Evolutionary conservation across 169 alveolate genomes (phyloP).

Genomic region (Plasmodium knowlesi): DNA sequence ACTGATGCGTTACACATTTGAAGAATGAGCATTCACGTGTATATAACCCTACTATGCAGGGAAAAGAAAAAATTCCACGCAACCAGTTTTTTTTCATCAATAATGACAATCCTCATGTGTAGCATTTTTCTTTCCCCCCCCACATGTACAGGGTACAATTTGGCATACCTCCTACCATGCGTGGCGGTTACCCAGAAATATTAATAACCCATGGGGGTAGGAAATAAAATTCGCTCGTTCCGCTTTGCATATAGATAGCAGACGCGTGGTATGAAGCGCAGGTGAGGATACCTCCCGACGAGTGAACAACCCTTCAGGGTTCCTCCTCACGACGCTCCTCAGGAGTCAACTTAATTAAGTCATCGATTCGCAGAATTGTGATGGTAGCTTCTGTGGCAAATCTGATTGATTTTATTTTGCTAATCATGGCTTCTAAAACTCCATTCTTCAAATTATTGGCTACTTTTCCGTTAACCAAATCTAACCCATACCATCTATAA

Average conservation of each 20-base stretch:
- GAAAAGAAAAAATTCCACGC: background rate
- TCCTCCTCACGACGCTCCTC: conserved; percentile 90
- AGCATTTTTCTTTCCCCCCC: background rate
- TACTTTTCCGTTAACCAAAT: conserved; percentile 94
- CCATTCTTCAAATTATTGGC: conserved; percentile 95
- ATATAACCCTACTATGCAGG: background rate
- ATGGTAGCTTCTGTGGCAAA: conserved; percentile 99
- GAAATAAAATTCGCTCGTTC: background rate
- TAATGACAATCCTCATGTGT: background rate
- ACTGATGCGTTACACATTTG: background rate
- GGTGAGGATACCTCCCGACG: background rate
- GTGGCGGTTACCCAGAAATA: background rate
- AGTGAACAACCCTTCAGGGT: background rate
- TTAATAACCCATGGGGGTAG: background rate
- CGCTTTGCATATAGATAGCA: background rate
- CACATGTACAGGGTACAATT: background rate
- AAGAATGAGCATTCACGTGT: background rate
- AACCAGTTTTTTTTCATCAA: background rate
- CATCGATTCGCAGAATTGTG: conserved; percentile 98
- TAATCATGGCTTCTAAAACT: conserved; percentile 96
- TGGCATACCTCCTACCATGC: background rate
- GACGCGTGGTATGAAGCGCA: background rate
- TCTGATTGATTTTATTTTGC: conserved; percentile 93
- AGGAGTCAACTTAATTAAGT: conserved; percentile 93
- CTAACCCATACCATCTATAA: conserved; percentile 94